Conservation (phyloP, 306 rosid genomes). For the Prunus fruticosa region DNA sequence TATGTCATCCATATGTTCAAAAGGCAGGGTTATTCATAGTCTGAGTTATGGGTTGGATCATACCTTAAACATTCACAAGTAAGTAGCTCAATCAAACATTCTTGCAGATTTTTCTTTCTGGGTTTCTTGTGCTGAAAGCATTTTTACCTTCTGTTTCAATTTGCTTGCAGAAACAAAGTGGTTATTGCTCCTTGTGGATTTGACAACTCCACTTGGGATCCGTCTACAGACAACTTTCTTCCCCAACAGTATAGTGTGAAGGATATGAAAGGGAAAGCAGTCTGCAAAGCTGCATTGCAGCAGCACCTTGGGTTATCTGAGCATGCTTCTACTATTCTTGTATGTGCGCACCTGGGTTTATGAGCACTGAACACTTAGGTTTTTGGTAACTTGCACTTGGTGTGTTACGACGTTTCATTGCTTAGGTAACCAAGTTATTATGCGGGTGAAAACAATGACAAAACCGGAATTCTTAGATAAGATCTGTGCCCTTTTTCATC, state of each 20-base stretch:
- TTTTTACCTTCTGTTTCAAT: not conserved
- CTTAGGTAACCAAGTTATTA: not conserved
- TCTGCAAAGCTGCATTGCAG: constrained; percentile 68
- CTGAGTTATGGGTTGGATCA: constrained; percentile 63
- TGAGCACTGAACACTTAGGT: not conserved
- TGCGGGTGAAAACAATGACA: not conserved
- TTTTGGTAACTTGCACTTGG: constrained; percentile 10
- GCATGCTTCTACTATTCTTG: constrained; percentile 51
- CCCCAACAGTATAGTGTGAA: constrained; percentile 60
- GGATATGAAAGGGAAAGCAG: constrained; percentile 65
- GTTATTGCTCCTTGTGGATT: constrained; percentile 64
- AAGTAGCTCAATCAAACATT: constrained; percentile 25
- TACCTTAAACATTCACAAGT: constrained; percentile 64
- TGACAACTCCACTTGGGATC: constrained; percentile 76
- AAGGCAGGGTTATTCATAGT: constrained; percentile 49
- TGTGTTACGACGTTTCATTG: constrained; percentile 5
- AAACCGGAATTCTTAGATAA: not conserved
- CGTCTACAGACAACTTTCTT: constrained; percentile 65
- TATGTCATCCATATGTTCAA: constrained; percentile 64
- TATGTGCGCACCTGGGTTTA: constrained; percentile 31
- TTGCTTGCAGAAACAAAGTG: constrained; percentile 67
- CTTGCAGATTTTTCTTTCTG: not conserved
- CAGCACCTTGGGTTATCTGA: constrained; percentile 52
- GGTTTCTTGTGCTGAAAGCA: not conserved
- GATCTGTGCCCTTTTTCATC: not conserved